These are phyloP conservation scores for Austroboletus novae-zelandiae DNA, from an alignment of 1,284 basidiomycete species.

Conservation along the genomic window DNA sequence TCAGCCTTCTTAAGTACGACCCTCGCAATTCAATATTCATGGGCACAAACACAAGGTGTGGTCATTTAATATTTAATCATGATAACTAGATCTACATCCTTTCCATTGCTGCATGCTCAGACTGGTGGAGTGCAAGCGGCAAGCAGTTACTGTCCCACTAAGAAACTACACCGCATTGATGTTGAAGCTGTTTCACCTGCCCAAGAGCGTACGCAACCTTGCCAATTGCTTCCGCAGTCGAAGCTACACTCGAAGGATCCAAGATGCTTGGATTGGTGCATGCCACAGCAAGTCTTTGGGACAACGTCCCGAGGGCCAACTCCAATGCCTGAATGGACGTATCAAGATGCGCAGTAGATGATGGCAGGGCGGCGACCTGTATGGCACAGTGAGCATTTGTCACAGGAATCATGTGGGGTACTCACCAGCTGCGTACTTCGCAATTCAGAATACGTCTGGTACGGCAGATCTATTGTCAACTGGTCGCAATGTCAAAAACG, in stretches of 20 bases:
- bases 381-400: not conserved
- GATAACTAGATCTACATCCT: too few relatives aligned
- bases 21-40: slow-evolving; percentile 1
- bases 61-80: not conserved
- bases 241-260: slow-evolving; percentile 52
- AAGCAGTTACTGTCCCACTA: slow-evolving; percentile 10
- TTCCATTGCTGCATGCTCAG: too few relatives aligned
- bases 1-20: not conserved
- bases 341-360: slow-evolving; percentile 20
- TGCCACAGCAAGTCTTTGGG: slow-evolving; percentile 47
- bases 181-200: slow-evolving; percentile 57
- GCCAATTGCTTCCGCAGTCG: slow-evolving; percentile 67
- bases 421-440: slow-evolving; percentile 18
- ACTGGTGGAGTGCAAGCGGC: too few relatives aligned
- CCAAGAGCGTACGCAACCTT: slow-evolving; percentile 63
- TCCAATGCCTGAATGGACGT: slow-evolving; percentile 50
- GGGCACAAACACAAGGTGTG: slow-evolving; percentile 11
- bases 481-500: slow-evolving; percentile 16
- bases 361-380: slow-evolving; percentile 19
- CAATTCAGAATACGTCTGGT: slow-evolving; percentile 15
- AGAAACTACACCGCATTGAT: slow-evolving; percentile 25
- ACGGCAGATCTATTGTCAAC: slow-evolving; percentile 20
- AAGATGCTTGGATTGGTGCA: slow-evolving; percentile 37
- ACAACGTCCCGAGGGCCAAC: slow-evolving; percentile 50
- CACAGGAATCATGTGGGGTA: not conserved